These are phyloP conservation scores for Daldinia loculata DNA, from an alignment of 495 filamentous ascomycete species.

Conservation along the genomic window DNA sequence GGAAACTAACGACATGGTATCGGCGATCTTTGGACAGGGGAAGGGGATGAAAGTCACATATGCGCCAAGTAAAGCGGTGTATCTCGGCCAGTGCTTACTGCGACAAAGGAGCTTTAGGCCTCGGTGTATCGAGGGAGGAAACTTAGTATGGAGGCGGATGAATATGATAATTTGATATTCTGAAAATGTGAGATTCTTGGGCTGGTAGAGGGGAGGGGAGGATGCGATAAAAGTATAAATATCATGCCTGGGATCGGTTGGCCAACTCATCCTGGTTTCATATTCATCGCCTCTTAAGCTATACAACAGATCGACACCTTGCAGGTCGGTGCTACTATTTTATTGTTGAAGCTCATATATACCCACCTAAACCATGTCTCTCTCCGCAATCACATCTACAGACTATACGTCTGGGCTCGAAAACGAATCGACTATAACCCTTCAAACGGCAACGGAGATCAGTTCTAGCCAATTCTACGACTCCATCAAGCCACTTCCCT, in stretches of 20 bases:
- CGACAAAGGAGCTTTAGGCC: constrained; percentile 20
- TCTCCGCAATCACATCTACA: constrained; percentile 23
- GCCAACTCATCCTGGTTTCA: not conserved
- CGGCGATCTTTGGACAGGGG: constrained; percentile 21
- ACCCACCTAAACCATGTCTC: constrained; percentile 27
- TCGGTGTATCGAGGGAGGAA: not conserved
- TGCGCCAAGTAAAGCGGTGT: constrained; percentile 45
- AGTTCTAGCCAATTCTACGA: constrained; percentile 29
- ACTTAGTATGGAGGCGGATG: not conserved
- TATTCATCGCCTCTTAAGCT: not conserved
- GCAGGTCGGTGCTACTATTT: not conserved
- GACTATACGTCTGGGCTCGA: constrained; percentile 34
- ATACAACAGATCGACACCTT: not conserved
- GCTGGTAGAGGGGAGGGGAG: not conserved
- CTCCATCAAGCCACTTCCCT: constrained; percentile 22
- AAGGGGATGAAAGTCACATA: constrained; percentile 31
- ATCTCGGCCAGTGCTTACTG: constrained; percentile 33
- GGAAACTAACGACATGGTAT: constrained; percentile 8
- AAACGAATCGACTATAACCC: constrained; percentile 25
- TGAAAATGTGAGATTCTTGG: not conserved
- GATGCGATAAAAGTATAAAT: constrained; percentile 19
- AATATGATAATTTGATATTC: not conserved
- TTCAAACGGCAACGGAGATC: constrained; percentile 25
- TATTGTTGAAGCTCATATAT: not conserved
- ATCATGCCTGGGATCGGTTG: constrained; percentile 4